These are phyloP conservation scores for Kalmanozyma brasiliensis DNA, from an alignment of 1,284 basidiomycete genomes.

Conservation along the genomic window DNA sequence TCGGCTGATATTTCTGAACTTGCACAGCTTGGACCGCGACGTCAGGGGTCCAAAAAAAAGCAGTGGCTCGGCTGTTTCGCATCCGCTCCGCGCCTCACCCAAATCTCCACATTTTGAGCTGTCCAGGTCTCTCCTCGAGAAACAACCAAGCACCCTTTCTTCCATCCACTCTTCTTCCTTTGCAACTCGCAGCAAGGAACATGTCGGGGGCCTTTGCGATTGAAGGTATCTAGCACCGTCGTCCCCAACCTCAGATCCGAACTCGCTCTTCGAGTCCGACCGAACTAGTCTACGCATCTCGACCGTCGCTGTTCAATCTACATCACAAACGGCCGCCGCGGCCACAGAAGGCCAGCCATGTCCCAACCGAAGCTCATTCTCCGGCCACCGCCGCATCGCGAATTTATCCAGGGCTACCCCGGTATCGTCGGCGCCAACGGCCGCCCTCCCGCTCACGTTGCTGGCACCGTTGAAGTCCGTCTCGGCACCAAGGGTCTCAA, in stretches of 20 bases:
- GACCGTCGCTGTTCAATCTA: neutral
- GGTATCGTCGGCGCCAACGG: conserved; percentile 56
- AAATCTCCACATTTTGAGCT: too few relatives aligned
- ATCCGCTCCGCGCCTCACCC: too few relatives aligned
- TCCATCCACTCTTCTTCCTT: neutral
- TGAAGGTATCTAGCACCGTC: neutral
- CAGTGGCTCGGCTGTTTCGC: too few relatives aligned
- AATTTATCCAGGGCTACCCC: conserved; percentile 64
- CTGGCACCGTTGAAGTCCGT: conserved; percentile 60
- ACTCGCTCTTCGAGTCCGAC: neutral
- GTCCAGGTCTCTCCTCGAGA: neutral
- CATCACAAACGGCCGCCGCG: conserved; percentile 3
- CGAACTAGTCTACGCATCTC: neutral
- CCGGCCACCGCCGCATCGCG: conserved; percentile 59
- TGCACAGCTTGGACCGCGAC: too few relatives aligned
- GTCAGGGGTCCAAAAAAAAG: too few relatives aligned
- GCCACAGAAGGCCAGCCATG: conserved; percentile 24
- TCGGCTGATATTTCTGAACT: too few relatives aligned
- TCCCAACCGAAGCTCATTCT: conserved; percentile 54
- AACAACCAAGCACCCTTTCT: neutral
- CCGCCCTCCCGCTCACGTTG: conserved; percentile 60
- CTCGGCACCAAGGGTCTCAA: conserved; percentile 59
- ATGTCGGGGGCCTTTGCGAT: too few relatives aligned
- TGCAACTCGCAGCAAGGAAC: neutral
- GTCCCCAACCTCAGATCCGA: neutral